These are phyloP conservation scores for Solanum hybrid DNA, from an alignment of 305 asterid species.

Conservation along the genomic window DNA sequence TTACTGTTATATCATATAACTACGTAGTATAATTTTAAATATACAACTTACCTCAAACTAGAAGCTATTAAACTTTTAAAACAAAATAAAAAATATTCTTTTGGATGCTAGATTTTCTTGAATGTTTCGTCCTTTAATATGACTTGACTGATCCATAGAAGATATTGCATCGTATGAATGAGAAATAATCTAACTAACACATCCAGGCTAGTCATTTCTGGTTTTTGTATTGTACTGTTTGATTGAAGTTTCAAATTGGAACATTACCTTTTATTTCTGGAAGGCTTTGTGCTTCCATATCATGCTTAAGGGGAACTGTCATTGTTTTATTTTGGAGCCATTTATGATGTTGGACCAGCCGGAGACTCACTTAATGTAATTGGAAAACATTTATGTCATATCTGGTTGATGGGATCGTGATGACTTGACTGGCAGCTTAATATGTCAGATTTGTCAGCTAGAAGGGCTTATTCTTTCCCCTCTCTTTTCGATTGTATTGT, in stretches of 20 bases:
- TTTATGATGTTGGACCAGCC: not conserved
- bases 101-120: not conserved
- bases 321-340: not conserved
- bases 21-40: not conserved
- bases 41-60: not conserved
- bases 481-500: not conserved
- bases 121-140: not conserved
- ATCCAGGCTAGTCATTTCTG: not conserved
- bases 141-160: not conserved
- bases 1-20: not conserved
- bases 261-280: not conserved
- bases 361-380: not conserved
- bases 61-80: not conserved
- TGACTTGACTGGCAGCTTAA: not conserved
- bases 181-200: not conserved
- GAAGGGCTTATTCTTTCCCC: not conserved
- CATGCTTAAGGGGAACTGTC: not conserved
- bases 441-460: not conserved
- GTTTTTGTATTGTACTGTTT: not conserved
- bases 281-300: not conserved
- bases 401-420: not conserved
- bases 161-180: not conserved
- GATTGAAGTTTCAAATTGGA: not conserved
- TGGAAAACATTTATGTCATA: not conserved
- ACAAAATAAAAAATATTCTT: not conserved